A percentile compares a stretch with the other conserved stretches of the same genome.
These are phyloP conservation scores for Inosperma sp. DNA, from an alignment of 768 basidiomycete genomes.

Conservation along the genomic window DNA sequence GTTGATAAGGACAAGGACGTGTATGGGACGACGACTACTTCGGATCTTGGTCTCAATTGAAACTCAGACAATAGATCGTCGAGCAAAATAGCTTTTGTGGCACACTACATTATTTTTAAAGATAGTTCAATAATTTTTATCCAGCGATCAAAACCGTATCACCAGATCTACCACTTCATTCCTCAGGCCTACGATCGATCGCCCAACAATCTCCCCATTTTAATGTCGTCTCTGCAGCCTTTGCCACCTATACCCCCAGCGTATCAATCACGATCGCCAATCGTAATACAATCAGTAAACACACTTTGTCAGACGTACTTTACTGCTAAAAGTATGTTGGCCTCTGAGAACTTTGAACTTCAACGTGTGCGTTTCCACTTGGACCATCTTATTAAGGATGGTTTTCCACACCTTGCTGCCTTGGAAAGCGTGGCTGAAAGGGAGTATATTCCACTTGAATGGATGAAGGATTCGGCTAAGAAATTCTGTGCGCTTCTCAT, in stretches of 20 bases:
- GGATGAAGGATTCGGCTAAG: background rate
- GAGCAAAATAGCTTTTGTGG: no score
- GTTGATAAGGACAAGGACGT: no score
- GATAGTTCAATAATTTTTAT: no score
- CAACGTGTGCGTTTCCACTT: background rate
- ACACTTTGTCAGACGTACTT: background rate
- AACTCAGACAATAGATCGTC: no score
- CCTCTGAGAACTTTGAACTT: background rate
- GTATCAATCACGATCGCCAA: background rate
- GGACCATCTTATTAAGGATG: background rate
- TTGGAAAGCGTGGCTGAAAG: background rate
- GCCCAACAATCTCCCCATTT: no score
- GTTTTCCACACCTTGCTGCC: background rate
- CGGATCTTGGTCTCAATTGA: no score
- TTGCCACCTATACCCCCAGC: background rate
- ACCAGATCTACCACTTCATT: no score
- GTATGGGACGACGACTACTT: no score
- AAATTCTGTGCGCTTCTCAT: background rate
- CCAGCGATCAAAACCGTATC: no score
- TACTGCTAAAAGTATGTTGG: background rate
- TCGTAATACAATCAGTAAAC: background rate
- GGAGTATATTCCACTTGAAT: background rate
- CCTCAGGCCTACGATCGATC: no score
- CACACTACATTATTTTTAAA: no score
- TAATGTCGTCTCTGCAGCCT: background rate